A percentile compares a stretch with the other conserved stretches of the same genome.
phyloP scores from a whole-genome alignment of 768 basidiomycete genomes.

The Mycena belliarum region DNA sequence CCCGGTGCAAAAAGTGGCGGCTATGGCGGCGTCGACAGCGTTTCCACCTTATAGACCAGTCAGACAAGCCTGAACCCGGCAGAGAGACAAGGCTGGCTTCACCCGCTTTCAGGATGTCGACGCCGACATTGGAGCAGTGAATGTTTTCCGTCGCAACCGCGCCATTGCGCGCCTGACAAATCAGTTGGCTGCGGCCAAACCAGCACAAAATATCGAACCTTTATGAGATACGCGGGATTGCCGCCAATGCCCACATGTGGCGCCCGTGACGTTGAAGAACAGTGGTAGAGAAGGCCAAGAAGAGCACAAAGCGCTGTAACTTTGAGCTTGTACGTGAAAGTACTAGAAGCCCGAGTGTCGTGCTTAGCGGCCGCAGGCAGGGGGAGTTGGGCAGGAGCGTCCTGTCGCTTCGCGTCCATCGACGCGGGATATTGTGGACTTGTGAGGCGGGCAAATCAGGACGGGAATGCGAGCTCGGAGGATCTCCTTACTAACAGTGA shows the following conservation, averaged over 20 bases:
- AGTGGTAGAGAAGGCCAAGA: background rate
- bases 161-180: slow-evolving; percentile 66
- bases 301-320: slow-evolving; percentile 1
- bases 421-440: too few species aligned
- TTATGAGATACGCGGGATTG: slow-evolving; percentile 49
- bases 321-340: background rate
- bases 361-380: background rate
- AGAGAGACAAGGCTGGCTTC: background rate
- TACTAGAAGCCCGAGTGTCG: background rate
- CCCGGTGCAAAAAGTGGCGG: slow-evolving; percentile 75
- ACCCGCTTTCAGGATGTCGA: slow-evolving; percentile 59
- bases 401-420: background rate
- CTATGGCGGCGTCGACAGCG: slow-evolving; percentile 86
- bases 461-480: too few species aligned
- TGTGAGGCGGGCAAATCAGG: too few species aligned
- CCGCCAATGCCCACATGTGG: slow-evolving; percentile 22
- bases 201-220: slow-evolving; percentile 14
- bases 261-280: background rate
- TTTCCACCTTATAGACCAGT: slow-evolving; percentile 64
- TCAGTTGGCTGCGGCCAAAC: slow-evolving; percentile 53
- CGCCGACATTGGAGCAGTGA: slow-evolving; percentile 83
- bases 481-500: too few species aligned
- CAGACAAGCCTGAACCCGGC: background rate
- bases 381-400: background rate
- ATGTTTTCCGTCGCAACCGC: slow-evolving; percentile 91